Evolutionary conservation across 208 protist genomes (phyloP).

Genomic region (Acanthamoeba healyi): DNA sequence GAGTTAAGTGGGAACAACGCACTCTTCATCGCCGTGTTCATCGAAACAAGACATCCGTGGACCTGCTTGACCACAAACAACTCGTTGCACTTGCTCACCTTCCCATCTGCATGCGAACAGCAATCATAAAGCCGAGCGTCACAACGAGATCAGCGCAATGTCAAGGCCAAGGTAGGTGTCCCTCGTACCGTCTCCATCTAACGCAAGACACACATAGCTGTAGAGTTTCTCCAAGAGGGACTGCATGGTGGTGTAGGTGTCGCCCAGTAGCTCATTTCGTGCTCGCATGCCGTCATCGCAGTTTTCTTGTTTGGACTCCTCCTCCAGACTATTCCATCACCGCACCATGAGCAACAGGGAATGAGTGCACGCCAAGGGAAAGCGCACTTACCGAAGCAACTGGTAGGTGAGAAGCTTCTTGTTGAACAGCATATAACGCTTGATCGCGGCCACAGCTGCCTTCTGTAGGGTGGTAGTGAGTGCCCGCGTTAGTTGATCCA

Average conservation of each 20-base stretch:
- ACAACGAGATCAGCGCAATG: no score
- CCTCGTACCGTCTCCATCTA: neutral
- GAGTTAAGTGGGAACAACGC: neutral
- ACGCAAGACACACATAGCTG: constrained; percentile 26
- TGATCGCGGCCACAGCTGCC: neutral
- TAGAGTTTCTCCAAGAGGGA: constrained; percentile 49
- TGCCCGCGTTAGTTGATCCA: neutral
- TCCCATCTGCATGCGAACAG: neutral
- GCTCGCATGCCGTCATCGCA: constrained; percentile 43
- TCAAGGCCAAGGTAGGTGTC: no score
- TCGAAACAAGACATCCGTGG: neutral
- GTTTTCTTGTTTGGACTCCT: constrained; percentile 57
- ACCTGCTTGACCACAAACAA: constrained; percentile 57
- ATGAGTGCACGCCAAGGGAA: neutral
- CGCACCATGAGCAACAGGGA: neutral
- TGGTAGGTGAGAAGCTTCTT: constrained; percentile 63
- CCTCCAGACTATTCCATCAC: neutral
- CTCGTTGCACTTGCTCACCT: constrained; percentile 34
- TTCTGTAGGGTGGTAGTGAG: neutral
- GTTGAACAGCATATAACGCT: constrained; percentile 57
- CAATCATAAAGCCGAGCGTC: neutral
- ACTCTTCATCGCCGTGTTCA: constrained; percentile 45
- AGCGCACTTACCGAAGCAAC: neutral
- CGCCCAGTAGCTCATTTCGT: constrained; percentile 19
- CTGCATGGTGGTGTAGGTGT: constrained; percentile 39